These are phyloP conservation scores for Phylloporus rhodoxanthus DNA, from an alignment of 768 basidiomycete genomes.

Conservation along the genomic window DNA sequence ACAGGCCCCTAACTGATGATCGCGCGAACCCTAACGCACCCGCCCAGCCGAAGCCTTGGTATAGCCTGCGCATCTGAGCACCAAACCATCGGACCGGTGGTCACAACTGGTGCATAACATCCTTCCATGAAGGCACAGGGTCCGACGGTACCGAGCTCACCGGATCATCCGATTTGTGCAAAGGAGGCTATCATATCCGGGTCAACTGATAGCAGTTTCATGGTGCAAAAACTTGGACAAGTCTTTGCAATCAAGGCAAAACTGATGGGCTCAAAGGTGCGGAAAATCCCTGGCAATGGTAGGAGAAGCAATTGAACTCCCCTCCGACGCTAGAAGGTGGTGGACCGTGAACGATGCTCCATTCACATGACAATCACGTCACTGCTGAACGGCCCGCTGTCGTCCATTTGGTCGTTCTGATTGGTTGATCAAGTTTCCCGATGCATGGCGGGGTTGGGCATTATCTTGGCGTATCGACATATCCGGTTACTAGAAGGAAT, in stretches of 20 bases:
- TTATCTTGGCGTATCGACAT: constrained; percentile 1
- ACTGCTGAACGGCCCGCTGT: no score
- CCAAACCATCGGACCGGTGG: constrained; percentile 29
- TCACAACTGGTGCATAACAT: constrained; percentile 35
- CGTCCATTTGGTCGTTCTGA: no score
- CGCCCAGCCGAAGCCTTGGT: not conserved
- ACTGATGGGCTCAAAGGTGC: constrained; percentile 6
- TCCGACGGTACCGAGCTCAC: constrained; percentile 28
- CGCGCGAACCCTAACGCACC: constrained; percentile 31
- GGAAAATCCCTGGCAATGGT: constrained; percentile 3
- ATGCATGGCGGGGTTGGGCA: not conserved
- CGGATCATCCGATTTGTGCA: constrained; percentile 15
- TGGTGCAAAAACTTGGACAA: constrained; percentile 15
- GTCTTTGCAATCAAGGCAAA: constrained; percentile 19
- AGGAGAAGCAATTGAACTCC: not conserved
- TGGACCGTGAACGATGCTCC: not conserved
- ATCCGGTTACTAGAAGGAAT: constrained; percentile 1
- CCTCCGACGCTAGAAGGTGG: not conserved
- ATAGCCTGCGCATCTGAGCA: constrained; percentile 17
- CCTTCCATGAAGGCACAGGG: constrained; percentile 35
- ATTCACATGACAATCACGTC: not conserved
- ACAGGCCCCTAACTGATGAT: constrained; percentile 1
- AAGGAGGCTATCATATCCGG: constrained; percentile 24
- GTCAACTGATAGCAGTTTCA: constrained; percentile 24
- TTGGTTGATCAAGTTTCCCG: no score